A percentile compares a stretch with the other conserved stretches of the same genome.
Conservation (phyloP, 2,329 filamentous ascomycete species). For the Dactylellina sp. region DNA sequence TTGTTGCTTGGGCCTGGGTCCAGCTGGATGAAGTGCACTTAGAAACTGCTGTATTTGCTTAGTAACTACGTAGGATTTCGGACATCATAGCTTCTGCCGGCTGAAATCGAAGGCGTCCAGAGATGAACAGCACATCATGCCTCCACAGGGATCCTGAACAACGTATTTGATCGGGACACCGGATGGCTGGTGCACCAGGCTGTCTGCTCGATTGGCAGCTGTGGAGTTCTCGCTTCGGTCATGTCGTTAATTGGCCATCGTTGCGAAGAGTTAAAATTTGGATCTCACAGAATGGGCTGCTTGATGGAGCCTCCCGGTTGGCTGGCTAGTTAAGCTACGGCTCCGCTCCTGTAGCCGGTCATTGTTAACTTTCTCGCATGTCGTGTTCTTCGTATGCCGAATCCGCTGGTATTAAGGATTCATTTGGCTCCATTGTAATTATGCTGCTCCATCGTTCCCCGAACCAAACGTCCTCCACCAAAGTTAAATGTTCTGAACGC, state of each 20-base stretch:
- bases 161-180: constrained; percentile 1
- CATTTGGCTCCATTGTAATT: too few relatives aligned
- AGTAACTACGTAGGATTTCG: neutral
- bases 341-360: too few relatives aligned
- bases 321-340: neutral
- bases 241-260: constrained; percentile 14
- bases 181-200: constrained; percentile 6
- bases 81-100: neutral
- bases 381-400: neutral
- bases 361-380: too few relatives aligned
- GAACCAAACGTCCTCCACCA: constrained; percentile 4
- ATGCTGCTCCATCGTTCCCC: too few relatives aligned
- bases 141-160: constrained; percentile 11
- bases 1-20: neutral
- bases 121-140: constrained; percentile 46
- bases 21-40: too few relatives aligned
- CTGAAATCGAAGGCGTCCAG: constrained; percentile 1
- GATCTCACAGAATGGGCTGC: neutral
- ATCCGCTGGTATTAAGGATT: neutral
- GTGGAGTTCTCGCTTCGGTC: constrained; percentile 15
- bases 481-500: constrained; percentile 2
- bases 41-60: neutral
- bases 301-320: neutral
- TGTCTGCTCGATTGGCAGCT: constrained; percentile 2
- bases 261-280: constrained; percentile 8